Evolutionary conservation across 2,329 filamentous ascomycete species (phyloP).

Genomic region (Cyphellophora attinorum): DNA sequence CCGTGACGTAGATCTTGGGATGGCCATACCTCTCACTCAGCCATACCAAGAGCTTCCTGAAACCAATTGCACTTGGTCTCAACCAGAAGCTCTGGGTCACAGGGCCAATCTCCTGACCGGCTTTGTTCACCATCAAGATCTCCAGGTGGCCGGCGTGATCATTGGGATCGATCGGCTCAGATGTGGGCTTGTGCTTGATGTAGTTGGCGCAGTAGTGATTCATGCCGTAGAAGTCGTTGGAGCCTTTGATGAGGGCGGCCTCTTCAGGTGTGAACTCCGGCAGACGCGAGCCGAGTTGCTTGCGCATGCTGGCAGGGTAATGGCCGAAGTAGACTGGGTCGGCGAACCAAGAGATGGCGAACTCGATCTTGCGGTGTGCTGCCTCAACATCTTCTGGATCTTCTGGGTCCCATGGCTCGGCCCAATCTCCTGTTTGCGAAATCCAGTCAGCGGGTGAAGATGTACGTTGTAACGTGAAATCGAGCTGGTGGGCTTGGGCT

Average conservation of each 20-base stretch:
- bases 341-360: slow-evolving; percentile 79
- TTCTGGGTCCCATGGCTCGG: slow-evolving; percentile 71
- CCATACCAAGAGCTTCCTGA: slow-evolving; percentile 69
- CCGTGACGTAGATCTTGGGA: slow-evolving; percentile 77
- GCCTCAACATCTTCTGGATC: slow-evolving; percentile 69
- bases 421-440: slow-evolving; percentile 54
- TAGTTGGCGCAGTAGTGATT: slow-evolving; percentile 90
- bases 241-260: slow-evolving; percentile 64
- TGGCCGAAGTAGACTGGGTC: slow-evolving; percentile 78
- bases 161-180: slow-evolving; percentile 48
- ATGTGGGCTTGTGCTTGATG: slow-evolving; percentile 55
- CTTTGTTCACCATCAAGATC: slow-evolving; percentile 59
- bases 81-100: slow-evolving; percentile 80
- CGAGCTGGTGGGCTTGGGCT: slow-evolving; percentile 16
- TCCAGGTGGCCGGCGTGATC: slow-evolving; percentile 73
- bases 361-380: slow-evolving; percentile 72
- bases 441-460: not conserved
- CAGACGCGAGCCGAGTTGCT: slow-evolving; percentile 68
- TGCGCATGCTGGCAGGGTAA: slow-evolving; percentile 74
- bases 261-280: slow-evolving; percentile 68
- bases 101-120: slow-evolving; percentile 63
- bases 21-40: slow-evolving; percentile 64
- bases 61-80: slow-evolving; percentile 63
- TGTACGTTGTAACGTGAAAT: not conserved
- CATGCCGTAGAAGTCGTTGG: slow-evolving; percentile 91